Evolutionary conservation across 1,284 basidiomycete species (phyloP).

Genomic region (Irpex lacteus): DNA sequence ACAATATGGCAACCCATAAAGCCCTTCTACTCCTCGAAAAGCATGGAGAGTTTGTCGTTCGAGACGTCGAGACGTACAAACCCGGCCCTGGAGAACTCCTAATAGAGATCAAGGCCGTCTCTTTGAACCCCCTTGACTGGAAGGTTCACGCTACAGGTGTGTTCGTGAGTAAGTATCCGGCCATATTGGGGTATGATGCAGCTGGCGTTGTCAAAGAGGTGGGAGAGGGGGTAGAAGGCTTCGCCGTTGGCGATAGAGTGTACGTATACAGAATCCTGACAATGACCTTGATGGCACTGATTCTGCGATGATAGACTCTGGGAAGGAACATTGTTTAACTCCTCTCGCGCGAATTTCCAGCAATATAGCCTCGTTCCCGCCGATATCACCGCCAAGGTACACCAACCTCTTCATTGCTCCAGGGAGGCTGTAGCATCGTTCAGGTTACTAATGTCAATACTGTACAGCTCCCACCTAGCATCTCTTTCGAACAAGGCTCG

Average conservation of each 20-base stretch:
- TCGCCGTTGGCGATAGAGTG: conserved; percentile 57
- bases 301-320: too few relatives aligned
- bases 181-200: conserved; percentile 52
- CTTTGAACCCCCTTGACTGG: conserved; percentile 13
- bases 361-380: conserved; percentile 44
- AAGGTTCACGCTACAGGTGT: conserved; percentile 31
- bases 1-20: conserved; percentile 5
- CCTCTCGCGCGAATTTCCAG: conserved; percentile 40
- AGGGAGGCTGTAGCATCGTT: too few relatives aligned
- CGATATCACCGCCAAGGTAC: conserved; percentile 41
- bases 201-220: conserved; percentile 51
- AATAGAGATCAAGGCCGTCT: conserved; percentile 9
- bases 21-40: conserved; percentile 6
- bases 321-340: conserved; percentile 3
- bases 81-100: conserved; percentile 12
- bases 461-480: conserved; percentile 26
- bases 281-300: too few relatives aligned
- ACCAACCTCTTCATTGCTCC: neutral
- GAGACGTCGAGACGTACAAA: neutral
- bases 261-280: conserved; percentile 23
- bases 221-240: conserved; percentile 45
- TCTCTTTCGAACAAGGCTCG: conserved; percentile 32
- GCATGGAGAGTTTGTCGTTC: conserved; percentile 3
- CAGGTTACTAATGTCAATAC: neutral
- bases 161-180: conserved; percentile 32